These are phyloP conservation scores for Elongisporangium anandrum DNA, from an alignment of 352 stramenopile species.

Conservation along the genomic window DNA sequence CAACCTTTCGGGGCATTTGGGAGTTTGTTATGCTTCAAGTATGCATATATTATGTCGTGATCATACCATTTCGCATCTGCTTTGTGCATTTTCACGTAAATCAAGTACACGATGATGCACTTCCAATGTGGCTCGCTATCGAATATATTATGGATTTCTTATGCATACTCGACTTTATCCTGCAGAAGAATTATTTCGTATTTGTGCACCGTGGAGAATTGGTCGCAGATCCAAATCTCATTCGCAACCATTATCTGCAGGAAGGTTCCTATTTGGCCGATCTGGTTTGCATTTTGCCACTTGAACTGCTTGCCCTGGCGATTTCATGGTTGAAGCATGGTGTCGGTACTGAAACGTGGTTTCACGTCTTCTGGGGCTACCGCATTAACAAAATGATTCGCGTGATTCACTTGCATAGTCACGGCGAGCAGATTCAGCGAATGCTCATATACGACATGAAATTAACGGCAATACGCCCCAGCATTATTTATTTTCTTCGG, in stretches of 20 bases:
- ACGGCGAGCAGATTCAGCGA: slow-evolving; percentile 12
- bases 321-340: slow-evolving; percentile 2
- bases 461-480: slow-evolving; percentile 5
- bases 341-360: too few relatives aligned
- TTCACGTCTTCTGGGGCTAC: slow-evolving; percentile 12
- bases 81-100: too few relatives aligned
- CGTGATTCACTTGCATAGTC: slow-evolving; percentile 11
- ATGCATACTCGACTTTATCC: slow-evolving; percentile 25
- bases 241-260: slow-evolving; percentile 23
- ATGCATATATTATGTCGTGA: slow-evolving; percentile 27
- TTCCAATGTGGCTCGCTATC: slow-evolving; percentile 17
- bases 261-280: slow-evolving; percentile 29
- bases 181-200: slow-evolving; percentile 25
- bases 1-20: slow-evolving; percentile 20
- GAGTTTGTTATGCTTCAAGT: slow-evolving; percentile 21
- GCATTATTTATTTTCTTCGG: slow-evolving; percentile 10
- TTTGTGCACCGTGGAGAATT: slow-evolving; percentile 29
- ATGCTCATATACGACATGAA: slow-evolving; percentile 16
- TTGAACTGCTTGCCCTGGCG: slow-evolving; percentile 17
- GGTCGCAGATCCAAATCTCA: slow-evolving; percentile 15
- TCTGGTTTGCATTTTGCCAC: slow-evolving; percentile 19
- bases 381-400: slow-evolving; percentile 18
- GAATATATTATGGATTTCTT: slow-evolving; percentile 27
- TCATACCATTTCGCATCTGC: slow-evolving; percentile 26
- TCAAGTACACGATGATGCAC: slow-evolving; percentile 37